These are phyloP conservation scores for Geotrichum fermentans DNA, from an alignment of 1,139 yeast species.

Conservation along the genomic window DNA sequence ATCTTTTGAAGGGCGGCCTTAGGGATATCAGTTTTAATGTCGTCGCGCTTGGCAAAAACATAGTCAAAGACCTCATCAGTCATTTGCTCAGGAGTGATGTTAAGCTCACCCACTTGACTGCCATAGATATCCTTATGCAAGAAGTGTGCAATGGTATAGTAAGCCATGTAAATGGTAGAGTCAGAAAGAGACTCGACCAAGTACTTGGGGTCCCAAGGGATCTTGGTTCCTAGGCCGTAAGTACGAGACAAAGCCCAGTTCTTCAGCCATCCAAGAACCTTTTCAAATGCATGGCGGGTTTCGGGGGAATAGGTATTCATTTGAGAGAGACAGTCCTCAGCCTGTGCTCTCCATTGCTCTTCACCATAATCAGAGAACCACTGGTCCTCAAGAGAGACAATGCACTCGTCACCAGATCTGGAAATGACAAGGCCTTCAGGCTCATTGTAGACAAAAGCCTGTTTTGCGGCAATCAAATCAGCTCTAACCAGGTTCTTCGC, in stretches of 20 bases:
- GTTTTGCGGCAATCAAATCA: conserved; percentile 70
- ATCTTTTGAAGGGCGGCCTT: conserved; percentile 59
- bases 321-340: conserved; percentile 68
- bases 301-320: conserved; percentile 83
- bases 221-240: conserved; percentile 89
- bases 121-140: conserved; percentile 88
- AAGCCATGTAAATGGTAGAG: conserved; percentile 94
- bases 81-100: conserved; percentile 76
- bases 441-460: conserved; percentile 87
- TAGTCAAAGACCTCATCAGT: conserved; percentile 93
- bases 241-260: conserved; percentile 99
- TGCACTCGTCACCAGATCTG: conserved; percentile 95
- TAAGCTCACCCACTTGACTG: conserved; percentile 61
- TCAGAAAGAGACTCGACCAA: conserved; percentile 94
- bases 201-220: conserved; percentile 96
- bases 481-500: conserved; percentile 86
- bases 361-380: conserved; percentile 99
- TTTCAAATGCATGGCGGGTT: conserved; percentile 88
- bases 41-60: conserved; percentile 71
- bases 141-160: conserved; percentile 84
- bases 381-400: conserved; percentile 96
- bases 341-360: conserved; percentile 80
- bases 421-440: conserved; percentile 89
- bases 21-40: conserved; percentile 57
- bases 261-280: conserved; percentile 92